Conservation (phyloP, 805 yeast genomes). For the Monosporozyma aerobia region DNA sequence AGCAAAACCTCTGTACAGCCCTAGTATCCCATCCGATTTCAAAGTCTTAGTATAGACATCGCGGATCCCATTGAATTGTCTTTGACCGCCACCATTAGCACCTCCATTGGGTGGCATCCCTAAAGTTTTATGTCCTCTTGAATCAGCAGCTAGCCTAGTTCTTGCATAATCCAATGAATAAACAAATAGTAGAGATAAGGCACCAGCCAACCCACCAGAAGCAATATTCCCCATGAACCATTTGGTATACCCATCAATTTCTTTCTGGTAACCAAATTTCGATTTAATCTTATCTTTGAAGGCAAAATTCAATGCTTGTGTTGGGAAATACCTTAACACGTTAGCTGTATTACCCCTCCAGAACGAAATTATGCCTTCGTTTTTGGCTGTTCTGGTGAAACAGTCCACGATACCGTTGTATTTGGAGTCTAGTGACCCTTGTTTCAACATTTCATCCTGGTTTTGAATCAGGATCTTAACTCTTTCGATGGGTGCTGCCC, state of each 20-base stretch:
- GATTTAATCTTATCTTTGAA: slow-evolving; percentile 96
- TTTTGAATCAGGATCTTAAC: slow-evolving; percentile 93
- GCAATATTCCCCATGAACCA: slow-evolving; percentile 96
- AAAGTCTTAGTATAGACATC: slow-evolving; percentile 95
- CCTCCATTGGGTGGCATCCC: slow-evolving; percentile 50
- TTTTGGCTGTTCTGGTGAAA: slow-evolving; percentile 89
- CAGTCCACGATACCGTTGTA: slow-evolving; percentile 90
- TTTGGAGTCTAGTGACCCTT: slow-evolving; percentile 81
- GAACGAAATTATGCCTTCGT: slow-evolving; percentile 87
- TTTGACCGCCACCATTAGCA: slow-evolving; percentile 44
- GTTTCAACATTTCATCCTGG: slow-evolving; percentile 97
- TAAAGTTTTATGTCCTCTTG: slow-evolving; percentile 35
- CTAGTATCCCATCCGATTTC: slow-evolving; percentile 94
- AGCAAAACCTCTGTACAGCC: slow-evolving; percentile 98
- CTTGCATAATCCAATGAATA: slow-evolving; percentile 95
- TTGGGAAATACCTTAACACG: slow-evolving; percentile 98
- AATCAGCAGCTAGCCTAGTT: slow-evolving; percentile 96
- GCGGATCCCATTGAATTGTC: slow-evolving; percentile 94
- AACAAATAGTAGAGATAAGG: slow-evolving; percentile 83
- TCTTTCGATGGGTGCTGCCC: slow-evolving; percentile 96
- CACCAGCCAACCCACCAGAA: slow-evolving; percentile 97
- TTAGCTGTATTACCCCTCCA: slow-evolving; percentile 99
- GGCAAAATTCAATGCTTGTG: slow-evolving; percentile 97
- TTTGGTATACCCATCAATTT: slow-evolving; percentile 66
- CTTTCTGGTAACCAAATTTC: slow-evolving; percentile 95